A percentile compares a stretch with the other conserved stretches of the same genome.
Conservation (phyloP, 1,139 yeast species). For the Hyphopichia burtonii region DNA sequence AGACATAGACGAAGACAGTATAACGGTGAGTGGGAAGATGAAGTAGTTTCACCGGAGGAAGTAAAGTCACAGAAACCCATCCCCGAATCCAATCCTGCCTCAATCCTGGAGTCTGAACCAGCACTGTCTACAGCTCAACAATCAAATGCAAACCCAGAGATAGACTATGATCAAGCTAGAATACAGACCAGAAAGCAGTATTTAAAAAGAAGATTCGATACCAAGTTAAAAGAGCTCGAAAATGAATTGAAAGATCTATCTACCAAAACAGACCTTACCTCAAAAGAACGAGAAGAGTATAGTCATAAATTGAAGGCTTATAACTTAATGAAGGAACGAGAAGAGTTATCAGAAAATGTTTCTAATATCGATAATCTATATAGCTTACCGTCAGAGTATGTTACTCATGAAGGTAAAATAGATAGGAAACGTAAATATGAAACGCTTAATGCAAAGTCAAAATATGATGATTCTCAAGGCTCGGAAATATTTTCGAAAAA, state of each 20-base stretch:
- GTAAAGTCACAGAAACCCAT: no score
- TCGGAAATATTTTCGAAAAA: slow-evolving; percentile 12
- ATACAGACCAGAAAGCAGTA: slow-evolving; percentile 19
- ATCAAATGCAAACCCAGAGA: not conserved
- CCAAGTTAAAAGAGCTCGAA: slow-evolving; percentile 20
- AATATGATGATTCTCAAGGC: slow-evolving; percentile 15
- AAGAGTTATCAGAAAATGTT: slow-evolving; percentile 33
- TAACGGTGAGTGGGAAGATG: slow-evolving; percentile 10
- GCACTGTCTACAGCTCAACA: not conserved
- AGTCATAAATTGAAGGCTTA: slow-evolving; percentile 47
- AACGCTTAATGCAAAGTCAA: slow-evolving; percentile 33
- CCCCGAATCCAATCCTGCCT: no score
- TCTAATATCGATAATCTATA: slow-evolving; percentile 30
- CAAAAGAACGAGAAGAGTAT: slow-evolving; percentile 51
- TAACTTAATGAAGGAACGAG: slow-evolving; percentile 32
- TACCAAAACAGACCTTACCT: slow-evolving; percentile 38
- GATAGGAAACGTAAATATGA: slow-evolving; percentile 51
- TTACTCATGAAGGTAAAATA: slow-evolving; percentile 50
- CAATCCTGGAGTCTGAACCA: no score
- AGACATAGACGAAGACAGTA: slow-evolving; percentile 14
- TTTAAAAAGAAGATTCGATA: slow-evolving; percentile 32
- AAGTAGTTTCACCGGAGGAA: not conserved
- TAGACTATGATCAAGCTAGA: slow-evolving; percentile 6
- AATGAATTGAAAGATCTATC: slow-evolving; percentile 49
- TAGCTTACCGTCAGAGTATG: slow-evolving; percentile 56